Conservation (phyloP, 1,284 basidiomycete genomes). For the Gymnopus androsaceus region DNA sequence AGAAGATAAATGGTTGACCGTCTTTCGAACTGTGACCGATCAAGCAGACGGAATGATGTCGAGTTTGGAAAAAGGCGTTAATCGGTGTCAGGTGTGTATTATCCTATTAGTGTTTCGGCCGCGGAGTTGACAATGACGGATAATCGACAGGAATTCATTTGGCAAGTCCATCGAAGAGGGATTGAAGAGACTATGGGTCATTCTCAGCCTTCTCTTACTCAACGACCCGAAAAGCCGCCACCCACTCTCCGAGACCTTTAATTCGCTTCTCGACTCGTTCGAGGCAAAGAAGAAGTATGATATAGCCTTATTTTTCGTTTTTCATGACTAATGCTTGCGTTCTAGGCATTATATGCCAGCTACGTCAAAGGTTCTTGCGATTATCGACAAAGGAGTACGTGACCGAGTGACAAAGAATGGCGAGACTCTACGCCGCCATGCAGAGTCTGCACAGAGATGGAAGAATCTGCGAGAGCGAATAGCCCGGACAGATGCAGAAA, state of each 20-base stretch:
- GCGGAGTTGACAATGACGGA: background rate
- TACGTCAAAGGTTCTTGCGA: slow-evolving; percentile 88
- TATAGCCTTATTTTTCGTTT: background rate
- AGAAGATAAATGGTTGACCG: slow-evolving; percentile 93
- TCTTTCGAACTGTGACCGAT: slow-evolving; percentile 90
- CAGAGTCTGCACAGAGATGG: slow-evolving; percentile 86
- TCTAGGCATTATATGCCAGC: slow-evolving; percentile 87
- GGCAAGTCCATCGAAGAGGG: slow-evolving; percentile 67
- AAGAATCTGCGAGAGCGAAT: slow-evolving; percentile 76
- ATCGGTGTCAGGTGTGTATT: slow-evolving; percentile 71
- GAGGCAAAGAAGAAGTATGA: slow-evolving; percentile 83
- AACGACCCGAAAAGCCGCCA: slow-evolving; percentile 53
- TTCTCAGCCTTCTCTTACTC: slow-evolving; percentile 44
- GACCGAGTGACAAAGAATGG: slow-evolving; percentile 94
- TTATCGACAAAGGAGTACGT: slow-evolving; percentile 89
- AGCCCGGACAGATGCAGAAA: slow-evolving; percentile 75
- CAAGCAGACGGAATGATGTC: slow-evolving; percentile 98
- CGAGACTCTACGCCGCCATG: slow-evolving; percentile 84
- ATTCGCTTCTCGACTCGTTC: slow-evolving; percentile 67
- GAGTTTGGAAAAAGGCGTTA: slow-evolving; percentile 88
- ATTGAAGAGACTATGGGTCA: slow-evolving; percentile 48
- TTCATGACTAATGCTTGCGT: slow-evolving; percentile 15
- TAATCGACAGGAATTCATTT: slow-evolving; percentile 72
- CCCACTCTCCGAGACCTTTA: slow-evolving; percentile 64
- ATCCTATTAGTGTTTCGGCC: slow-evolving; percentile 1